Conservation (phyloP, 805 yeast genomes). For the Saccharomycodes ludwigii region DNA sequence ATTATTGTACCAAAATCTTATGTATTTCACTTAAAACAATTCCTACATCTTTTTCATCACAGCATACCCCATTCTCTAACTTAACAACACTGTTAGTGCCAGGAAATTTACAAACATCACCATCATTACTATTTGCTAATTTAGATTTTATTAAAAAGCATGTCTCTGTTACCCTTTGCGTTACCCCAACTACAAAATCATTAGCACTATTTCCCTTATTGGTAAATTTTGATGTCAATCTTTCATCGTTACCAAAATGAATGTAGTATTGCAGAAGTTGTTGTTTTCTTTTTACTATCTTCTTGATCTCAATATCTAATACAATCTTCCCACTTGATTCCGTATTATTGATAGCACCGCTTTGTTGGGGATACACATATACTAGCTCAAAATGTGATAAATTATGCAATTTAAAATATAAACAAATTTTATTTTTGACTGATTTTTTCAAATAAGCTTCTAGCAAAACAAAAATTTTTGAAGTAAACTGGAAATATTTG, state of each 20-base stretch:
- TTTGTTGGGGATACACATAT: too few relatives aligned
- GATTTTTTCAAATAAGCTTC: too few relatives aligned
- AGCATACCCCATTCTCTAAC: constrained; percentile 19
- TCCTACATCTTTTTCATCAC: constrained; percentile 19
- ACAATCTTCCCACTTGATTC: background rate
- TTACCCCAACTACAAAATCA: too few relatives aligned
- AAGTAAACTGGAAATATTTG: constrained; percentile 24
- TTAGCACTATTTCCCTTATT: too few relatives aligned
- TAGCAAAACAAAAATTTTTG: constrained; percentile 16
- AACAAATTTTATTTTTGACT: background rate
- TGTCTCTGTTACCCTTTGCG: too few relatives aligned
- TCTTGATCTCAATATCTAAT: background rate
- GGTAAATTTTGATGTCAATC: too few relatives aligned
- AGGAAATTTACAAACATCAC: too few relatives aligned
- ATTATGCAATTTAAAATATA: constrained; percentile 3
- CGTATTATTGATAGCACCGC: too few relatives aligned
- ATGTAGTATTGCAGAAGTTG: background rate
- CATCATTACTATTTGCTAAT: too few relatives aligned
- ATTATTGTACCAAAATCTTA: constrained; percentile 9
- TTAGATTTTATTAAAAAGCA: too few relatives aligned
- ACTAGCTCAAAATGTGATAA: constrained; percentile 3
- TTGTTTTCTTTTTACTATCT: background rate
- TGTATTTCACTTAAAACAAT: constrained; percentile 18
- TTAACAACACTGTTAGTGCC: constrained; percentile 15
- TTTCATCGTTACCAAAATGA: background rate